Evolutionary conservation across 176 grass and related monocot species (phyloP), one percentile per base, ranked within the genome.

Genomic region (Tillandsia leiboldiana): DNA sequence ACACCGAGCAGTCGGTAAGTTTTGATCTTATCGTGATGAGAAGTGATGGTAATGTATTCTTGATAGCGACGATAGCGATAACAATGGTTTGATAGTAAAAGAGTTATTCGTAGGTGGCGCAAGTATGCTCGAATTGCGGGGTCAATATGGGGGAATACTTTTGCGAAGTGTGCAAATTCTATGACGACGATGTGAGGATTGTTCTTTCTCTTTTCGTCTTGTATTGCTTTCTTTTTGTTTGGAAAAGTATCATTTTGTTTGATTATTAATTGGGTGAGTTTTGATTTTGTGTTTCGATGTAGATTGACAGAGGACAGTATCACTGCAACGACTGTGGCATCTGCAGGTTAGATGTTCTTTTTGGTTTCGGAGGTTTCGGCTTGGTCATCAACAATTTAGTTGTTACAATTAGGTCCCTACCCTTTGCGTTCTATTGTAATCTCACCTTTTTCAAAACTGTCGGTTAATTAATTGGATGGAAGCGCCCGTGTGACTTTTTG

Each of bases 81-180:
- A 15, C 4, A n/a, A 17, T 29, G 28, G 0, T 57, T 53, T 49
- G 11, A 24, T 20, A 65, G 64, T 67, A 15, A 53, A 9, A 48
- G 17, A 48, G 17, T 51, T 63, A 6, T 65, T 59, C 26, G 50
- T 65, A 96, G 92, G 71, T 83, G 0, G 75, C 71, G 24, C 91
- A 96, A 26, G 72, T 82, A 20, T 96, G 92, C 81, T 77, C 3
- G 13, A 87, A 96, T 76, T 96, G 88, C 65, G 88, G 86, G 8
- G 85, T 92, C 1, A 84, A 72, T 69, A 89, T 96, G 92, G 92
- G 92, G 17, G 86, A 96, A 61, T 96, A 87, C 70, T 96, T 96
- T 71, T 96, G 92, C 70, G 73, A 9, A 42, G 10, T 61, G 24
- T 96, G 92, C 81, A 96, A 76, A 26, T 96, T 89, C 78, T 81